Evolutionary conservation across 352 stramenopile species (phyloP).

Genomic region (Phytopythium vexans): DNA sequence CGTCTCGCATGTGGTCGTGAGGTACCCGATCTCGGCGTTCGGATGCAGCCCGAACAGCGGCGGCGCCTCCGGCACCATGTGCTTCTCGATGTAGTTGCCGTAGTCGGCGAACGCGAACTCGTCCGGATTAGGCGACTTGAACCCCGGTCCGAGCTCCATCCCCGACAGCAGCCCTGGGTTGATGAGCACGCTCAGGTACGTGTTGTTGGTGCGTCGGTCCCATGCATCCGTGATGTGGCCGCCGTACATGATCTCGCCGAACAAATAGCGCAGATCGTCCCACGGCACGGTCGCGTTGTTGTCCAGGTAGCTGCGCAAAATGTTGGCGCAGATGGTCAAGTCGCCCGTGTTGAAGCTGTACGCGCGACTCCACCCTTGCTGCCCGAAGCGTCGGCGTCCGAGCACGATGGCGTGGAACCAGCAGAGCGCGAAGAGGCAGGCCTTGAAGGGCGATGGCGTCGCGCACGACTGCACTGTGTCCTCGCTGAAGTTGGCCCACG

Average conservation of each 20-base stretch:
- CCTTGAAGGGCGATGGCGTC: conserved; percentile 91
- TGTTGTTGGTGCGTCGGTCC: conserved; percentile 95
- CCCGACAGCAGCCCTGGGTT: conserved; percentile 79
- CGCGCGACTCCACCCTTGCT: conserved; percentile 92
- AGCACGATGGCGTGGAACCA: conserved; percentile 97
- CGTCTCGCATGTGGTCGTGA: conserved; percentile 90
- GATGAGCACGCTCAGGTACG: conserved; percentile 90
- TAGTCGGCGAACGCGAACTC: conserved; percentile 84
- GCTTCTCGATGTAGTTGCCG: conserved; percentile 91
- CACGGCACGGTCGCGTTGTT: conserved; percentile 89
- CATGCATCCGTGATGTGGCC: conserved; percentile 95
- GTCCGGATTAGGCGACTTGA: conserved; percentile 89
- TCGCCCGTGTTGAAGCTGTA: conserved; percentile 97
- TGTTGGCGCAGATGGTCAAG: conserved; percentile 94
- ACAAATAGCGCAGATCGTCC: conserved; percentile 95
- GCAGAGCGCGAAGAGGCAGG: conserved; percentile 93
- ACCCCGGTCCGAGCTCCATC: conserved; percentile 93
- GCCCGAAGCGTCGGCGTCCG: conserved; percentile 89
- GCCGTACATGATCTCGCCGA: conserved; percentile 97
- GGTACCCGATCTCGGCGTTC: conserved; percentile 95
- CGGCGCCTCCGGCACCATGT: conserved; percentile 91
- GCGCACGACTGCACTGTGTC: conserved; percentile 85
- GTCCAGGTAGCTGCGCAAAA: conserved; percentile 92
- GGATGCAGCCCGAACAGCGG: conserved; percentile 93
- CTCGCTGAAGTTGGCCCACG: conserved; percentile 94